phyloP scores from a whole-genome alignment of 805 yeast species.

The Scheffersomyces amazonensis region DNA sequence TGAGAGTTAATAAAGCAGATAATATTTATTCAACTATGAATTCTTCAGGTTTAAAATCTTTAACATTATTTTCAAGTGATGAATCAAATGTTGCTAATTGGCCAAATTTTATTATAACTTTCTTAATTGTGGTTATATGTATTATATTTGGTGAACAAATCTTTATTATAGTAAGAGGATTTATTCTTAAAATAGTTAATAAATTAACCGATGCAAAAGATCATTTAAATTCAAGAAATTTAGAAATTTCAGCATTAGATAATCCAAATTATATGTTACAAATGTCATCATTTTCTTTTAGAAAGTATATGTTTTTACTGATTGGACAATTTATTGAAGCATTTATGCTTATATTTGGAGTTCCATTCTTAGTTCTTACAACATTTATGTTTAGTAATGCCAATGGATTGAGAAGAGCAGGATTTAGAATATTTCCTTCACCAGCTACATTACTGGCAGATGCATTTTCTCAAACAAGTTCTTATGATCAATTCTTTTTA shows the following conservation, averaged over 20 bases:
- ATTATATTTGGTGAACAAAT: conserved; percentile 20
- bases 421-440: conserved; percentile 10
- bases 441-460: conserved; percentile 11
- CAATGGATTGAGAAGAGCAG: conserved; percentile 8
- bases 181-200: not conserved
- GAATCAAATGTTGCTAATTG: conserved; percentile 28
- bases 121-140: conserved; percentile 22
- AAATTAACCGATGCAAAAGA: conserved; percentile 3
- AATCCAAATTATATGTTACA: not conserved
- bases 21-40: conserved; percentile 42
- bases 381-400: conserved; percentile 28
- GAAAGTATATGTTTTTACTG: conserved; percentile 19
- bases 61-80: conserved; percentile 28
- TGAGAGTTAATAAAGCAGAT: conserved; percentile 12
- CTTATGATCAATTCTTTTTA: conserved; percentile 17
- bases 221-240: conserved; percentile 6
- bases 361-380: conserved; percentile 44
- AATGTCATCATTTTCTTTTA: conserved; percentile 8
- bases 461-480: conserved; percentile 21
- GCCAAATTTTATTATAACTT: conserved; percentile 41
- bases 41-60: conserved; percentile 38
- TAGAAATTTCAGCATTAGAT: conserved; percentile 2
- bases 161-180: conserved; percentile 16
- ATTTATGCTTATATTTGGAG: conserved; percentile 33
- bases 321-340: conserved; percentile 32